Evolutionary conservation across 495 filamentous ascomycete genomes (phyloP).

Genomic region (Penicillium flavigenum): DNA sequence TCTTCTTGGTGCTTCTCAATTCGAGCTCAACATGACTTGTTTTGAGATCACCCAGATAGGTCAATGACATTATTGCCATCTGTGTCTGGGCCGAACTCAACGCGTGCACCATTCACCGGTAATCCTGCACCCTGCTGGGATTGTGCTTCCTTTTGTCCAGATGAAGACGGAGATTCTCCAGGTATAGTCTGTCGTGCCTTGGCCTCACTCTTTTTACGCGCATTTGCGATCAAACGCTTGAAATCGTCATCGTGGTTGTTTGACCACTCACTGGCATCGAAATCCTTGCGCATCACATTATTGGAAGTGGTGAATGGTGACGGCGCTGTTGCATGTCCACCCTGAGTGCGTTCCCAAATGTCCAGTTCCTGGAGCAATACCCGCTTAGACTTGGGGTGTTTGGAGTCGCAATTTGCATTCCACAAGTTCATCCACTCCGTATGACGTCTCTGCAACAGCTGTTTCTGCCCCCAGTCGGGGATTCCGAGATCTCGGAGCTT

Average conservation of each 20-base stretch:
- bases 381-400: slow-evolving; percentile 62
- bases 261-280: slow-evolving; percentile 77
- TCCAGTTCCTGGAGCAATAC: slow-evolving; percentile 77
- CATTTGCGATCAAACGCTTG: slow-evolving; percentile 69
- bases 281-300: slow-evolving; percentile 73
- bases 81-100: slow-evolving; percentile 3
- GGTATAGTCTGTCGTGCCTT: slow-evolving; percentile 35
- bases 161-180: slow-evolving; percentile 12
- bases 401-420: slow-evolving; percentile 94
- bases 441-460: slow-evolving; percentile 73
- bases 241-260: slow-evolving; percentile 70
- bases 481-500: slow-evolving; percentile 85
- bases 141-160: slow-evolving; percentile 7
- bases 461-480: slow-evolving; percentile 61
- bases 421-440: slow-evolving; percentile 93
- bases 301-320: slow-evolving; percentile 28
- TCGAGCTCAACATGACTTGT: neutral
- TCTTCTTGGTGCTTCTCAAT: neutral
- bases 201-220: slow-evolving; percentile 48
- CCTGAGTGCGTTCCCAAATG: slow-evolving; percentile 78
- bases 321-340: slow-evolving; percentile 30
- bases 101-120: neutral
- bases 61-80: slow-evolving; percentile 3
- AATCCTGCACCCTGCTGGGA: neutral
- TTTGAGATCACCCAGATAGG: slow-evolving; percentile 11